Evolutionary conservation across 1,284 basidiomycete genomes (phyloP).

Genomic region (Malassezia equina): DNA sequence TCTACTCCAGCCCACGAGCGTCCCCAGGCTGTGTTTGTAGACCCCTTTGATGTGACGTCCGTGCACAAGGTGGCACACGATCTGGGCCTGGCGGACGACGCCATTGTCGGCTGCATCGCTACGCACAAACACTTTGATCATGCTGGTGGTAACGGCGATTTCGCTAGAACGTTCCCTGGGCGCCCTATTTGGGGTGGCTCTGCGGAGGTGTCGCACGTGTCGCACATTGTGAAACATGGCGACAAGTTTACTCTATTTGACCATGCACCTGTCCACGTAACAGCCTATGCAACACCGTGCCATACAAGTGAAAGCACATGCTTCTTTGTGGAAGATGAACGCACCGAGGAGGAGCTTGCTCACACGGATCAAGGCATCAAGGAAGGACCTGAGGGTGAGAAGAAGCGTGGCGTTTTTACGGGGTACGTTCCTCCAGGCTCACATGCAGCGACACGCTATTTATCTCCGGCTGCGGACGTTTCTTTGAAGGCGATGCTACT

Average conservation of each 20-base stretch:
- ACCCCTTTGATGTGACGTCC: conserved; percentile 71
- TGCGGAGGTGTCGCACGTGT: conserved; percentile 59
- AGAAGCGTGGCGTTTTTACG: conserved; percentile 70
- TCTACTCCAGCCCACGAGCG: conserved; percentile 19
- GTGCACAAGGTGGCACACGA: conserved; percentile 61
- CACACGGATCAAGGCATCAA: neutral
- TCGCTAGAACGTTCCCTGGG: conserved; percentile 54
- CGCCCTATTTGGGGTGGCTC: conserved; percentile 77
- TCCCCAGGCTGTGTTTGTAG: conserved; percentile 49
- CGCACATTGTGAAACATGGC: conserved; percentile 56
- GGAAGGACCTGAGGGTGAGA: conserved; percentile 53
- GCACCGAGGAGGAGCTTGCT: neutral
- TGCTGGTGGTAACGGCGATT: conserved; percentile 68
- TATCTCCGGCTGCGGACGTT: conserved; percentile 82
- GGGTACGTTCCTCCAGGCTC: conserved; percentile 52
- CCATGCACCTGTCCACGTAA: conserved; percentile 24
- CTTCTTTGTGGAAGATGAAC: conserved; percentile 62
- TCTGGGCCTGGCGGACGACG: conserved; percentile 49
- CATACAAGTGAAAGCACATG: conserved; percentile 95
- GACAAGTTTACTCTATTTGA: conserved; percentile 25
- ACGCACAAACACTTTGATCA: conserved; percentile 58
- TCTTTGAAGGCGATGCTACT: conserved; percentile 79
- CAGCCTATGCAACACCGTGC: conserved; percentile 70
- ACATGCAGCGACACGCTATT: conserved; percentile 71
- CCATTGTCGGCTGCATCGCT: conserved; percentile 45